These are phyloP conservation scores for Leersia perrieri DNA, from an alignment of 176 grass and related monocot species.

Conservation along the genomic window DNA sequence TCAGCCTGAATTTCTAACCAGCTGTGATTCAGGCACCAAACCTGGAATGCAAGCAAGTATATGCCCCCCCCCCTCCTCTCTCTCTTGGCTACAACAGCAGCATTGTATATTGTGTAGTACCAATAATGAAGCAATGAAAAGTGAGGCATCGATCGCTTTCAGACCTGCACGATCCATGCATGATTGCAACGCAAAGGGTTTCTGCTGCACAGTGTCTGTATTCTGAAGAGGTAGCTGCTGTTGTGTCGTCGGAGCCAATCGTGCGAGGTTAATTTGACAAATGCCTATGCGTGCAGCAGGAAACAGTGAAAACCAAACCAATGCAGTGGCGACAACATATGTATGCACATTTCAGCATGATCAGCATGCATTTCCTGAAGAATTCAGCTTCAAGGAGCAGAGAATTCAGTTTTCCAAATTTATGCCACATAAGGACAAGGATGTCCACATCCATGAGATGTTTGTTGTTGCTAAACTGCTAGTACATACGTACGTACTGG, in stretches of 20 bases:
- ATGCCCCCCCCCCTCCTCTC: no score
- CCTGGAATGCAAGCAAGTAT: not conserved
- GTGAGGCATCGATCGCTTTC: not conserved
- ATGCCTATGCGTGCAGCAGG: not conserved
- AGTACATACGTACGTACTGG: no score
- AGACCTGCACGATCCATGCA: not conserved
- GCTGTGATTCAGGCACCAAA: slow-evolving; percentile 6
- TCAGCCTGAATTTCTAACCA: not conserved
- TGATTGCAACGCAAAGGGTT: not conserved
- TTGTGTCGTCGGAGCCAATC: slow-evolving; percentile 8
- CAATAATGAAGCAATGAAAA: not conserved
- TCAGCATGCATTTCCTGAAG: not conserved
- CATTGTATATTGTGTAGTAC: not conserved
- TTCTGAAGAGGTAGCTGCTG: not conserved
- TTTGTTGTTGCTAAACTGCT: no score
- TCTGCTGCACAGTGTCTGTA: not conserved
- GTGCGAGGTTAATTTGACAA: not conserved
- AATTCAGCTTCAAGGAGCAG: not conserved
- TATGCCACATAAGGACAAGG: not conserved
- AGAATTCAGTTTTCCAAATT: not conserved
- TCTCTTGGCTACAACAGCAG: not conserved
- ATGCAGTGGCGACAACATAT: not conserved
- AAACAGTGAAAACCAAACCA: not conserved
- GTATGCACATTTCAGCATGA: no score
- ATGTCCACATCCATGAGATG: no score